phyloP scores from a whole-genome alignment of 169 alveolate genomes.

The Plasmodium gallinaceum region DNA sequence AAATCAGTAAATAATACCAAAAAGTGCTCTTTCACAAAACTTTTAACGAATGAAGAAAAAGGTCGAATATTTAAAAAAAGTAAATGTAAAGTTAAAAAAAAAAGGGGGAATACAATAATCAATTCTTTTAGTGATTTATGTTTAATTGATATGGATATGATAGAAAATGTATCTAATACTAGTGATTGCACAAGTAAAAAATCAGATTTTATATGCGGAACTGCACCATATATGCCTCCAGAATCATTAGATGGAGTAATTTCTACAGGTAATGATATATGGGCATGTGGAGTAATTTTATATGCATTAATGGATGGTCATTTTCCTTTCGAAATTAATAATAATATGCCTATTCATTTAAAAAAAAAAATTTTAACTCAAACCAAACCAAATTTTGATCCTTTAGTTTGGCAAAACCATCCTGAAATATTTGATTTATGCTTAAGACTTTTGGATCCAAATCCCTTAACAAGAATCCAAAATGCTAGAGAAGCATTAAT shows the following conservation, averaged over 20 bases:
- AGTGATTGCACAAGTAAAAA: not conserved
- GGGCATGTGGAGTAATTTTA: constrained; percentile 83
- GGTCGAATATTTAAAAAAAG: not conserved
- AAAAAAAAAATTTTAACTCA: constrained; percentile 63
- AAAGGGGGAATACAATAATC: constrained; percentile 4
- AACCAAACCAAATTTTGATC: constrained; percentile 76
- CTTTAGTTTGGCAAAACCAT: constrained; percentile 79
- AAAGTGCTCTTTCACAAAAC: not conserved
- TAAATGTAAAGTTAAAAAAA: constrained; percentile 9
- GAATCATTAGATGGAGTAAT: constrained; percentile 77
- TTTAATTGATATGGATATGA: constrained; percentile 71
- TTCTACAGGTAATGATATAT: constrained; percentile 79
- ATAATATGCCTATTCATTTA: constrained; percentile 47
- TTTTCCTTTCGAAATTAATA: constrained; percentile 75
- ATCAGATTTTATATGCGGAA: constrained; percentile 39
- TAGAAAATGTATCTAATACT: constrained; percentile 37
- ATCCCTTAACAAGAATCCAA: constrained; percentile 75
- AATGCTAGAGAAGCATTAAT: constrained; percentile 86
- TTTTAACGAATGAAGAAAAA: not conserved
- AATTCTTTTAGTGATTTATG: constrained; percentile 47
- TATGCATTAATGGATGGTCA: constrained; percentile 81
- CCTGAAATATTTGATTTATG: constrained; percentile 84
- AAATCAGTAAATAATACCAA: not conserved
- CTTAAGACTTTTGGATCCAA: constrained; percentile 75
- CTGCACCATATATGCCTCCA: constrained; percentile 78